phyloP scores from a whole-genome alignment of 73 alveolate genomes.

The Symbiodinium natans region DNA sequence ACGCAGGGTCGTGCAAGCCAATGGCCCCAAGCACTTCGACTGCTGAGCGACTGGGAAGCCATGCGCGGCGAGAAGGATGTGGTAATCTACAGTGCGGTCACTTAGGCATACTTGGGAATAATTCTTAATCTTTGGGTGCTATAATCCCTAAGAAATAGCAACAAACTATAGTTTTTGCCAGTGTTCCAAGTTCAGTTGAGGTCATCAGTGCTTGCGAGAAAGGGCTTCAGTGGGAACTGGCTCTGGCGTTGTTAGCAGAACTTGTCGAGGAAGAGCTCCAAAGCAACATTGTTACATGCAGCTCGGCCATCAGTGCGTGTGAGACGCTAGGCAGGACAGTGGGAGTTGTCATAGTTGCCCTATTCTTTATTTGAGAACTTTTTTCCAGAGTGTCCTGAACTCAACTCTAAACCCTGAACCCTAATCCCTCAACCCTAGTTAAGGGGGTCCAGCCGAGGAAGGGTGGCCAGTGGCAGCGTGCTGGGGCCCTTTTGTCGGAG shows the following conservation, averaged over 20 bases:
- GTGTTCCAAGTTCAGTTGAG: neutral
- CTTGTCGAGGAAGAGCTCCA: neutral
- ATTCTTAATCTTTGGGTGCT: too few species aligned
- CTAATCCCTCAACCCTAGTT: too few species aligned
- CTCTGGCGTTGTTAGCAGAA: neutral
- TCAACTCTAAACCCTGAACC: too few species aligned
- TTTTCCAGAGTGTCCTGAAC: too few species aligned
- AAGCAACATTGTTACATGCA: constrained; percentile 11
- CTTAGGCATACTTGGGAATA: too few species aligned
- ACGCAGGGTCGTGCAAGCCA: neutral
- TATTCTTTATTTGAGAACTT: neutral
- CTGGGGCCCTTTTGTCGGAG: neutral
- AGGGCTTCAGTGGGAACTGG: constrained; percentile 12
- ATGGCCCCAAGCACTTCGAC: neutral
- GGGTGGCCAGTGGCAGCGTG: constrained; percentile 54
- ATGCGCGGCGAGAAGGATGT: neutral
- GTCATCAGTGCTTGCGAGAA: constrained; percentile 61
- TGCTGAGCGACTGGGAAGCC: neutral
- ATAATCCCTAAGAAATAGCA: too few species aligned
- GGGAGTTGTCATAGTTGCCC: neutral
- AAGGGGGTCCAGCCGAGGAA: too few species aligned
- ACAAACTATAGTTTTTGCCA: too few species aligned
- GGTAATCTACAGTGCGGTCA: neutral
- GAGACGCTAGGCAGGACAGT: constrained; percentile 28
- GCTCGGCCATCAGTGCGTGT: constrained; percentile 42